Evolutionary conservation across 2,329 filamentous ascomycete species (phyloP).

Genomic region (Claviceps spartinae): DNA sequence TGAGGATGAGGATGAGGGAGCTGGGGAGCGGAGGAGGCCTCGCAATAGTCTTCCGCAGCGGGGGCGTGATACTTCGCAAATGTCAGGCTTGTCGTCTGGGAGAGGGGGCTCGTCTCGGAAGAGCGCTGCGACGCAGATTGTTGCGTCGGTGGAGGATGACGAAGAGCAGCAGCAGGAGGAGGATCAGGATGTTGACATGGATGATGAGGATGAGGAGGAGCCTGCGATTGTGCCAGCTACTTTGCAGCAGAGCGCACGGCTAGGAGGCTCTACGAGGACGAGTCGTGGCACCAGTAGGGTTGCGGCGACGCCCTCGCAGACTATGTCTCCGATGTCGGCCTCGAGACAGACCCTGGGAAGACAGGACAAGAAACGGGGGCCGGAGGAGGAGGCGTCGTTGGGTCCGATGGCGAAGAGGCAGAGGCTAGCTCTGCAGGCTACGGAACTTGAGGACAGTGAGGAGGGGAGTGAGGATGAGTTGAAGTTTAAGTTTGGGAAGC

Average conservation of each 20-base stretch:
- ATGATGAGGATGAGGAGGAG: slow-evolving; percentile 4
- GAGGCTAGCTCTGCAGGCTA: slow-evolving; percentile 20
- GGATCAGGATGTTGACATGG: slow-evolving; percentile 16
- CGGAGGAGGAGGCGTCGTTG: slow-evolving; percentile 13
- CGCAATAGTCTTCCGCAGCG: background rate
- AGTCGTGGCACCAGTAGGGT: slow-evolving; percentile 10
- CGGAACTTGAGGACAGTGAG: slow-evolving; percentile 25
- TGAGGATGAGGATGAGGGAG: slow-evolving; percentile 13
- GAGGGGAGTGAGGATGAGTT: slow-evolving; percentile 44
- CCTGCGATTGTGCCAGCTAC: background rate
- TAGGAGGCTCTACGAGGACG: slow-evolving; percentile 10
- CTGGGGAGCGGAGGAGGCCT: background rate
- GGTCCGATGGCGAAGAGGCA: slow-evolving; percentile 20
- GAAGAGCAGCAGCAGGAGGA: slow-evolving; percentile 4
- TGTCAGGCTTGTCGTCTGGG: background rate
- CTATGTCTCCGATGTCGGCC: slow-evolving; percentile 14
- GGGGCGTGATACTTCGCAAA: background rate
- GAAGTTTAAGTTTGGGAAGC: slow-evolving; percentile 41
- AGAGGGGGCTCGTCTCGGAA: slow-evolving; percentile 7
- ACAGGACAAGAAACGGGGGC: slow-evolving; percentile 21
- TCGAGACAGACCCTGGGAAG: slow-evolving; percentile 10
- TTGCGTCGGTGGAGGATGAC: slow-evolving; percentile 22
- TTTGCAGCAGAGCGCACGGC: slow-evolving; percentile 1
- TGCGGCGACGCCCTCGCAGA: slow-evolving; percentile 17
- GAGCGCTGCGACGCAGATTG: slow-evolving; percentile 12